A percentile compares a stretch with the other conserved stretches of the same genome.
phyloP scores from a whole-genome alignment of 2,329 filamentous ascomycete genomes.

The Fusarium coicis region DNA sequence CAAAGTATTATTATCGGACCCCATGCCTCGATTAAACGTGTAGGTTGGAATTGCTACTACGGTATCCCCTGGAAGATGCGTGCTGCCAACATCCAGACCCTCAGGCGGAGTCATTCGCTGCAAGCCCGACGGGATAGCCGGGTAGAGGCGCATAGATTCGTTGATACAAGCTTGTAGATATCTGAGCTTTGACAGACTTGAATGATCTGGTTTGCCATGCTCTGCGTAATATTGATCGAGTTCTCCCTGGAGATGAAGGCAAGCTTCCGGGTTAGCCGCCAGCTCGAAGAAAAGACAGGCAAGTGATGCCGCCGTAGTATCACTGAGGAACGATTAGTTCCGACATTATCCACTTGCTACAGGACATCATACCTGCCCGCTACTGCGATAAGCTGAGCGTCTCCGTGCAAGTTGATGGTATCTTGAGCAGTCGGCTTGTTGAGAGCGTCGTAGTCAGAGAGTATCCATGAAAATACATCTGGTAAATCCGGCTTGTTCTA shows the following conservation, averaged over 20 bases:
- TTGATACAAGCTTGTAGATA: not conserved
- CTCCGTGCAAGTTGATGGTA: not conserved
- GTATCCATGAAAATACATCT: not conserved
- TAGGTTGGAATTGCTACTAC: not conserved
- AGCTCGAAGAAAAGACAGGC: not conserved
- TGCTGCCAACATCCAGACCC: not conserved
- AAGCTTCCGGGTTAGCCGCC: not conserved
- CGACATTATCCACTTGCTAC: not conserved
- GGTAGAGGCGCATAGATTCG: not conserved
- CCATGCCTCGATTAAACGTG: not conserved
- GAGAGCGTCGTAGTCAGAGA: not conserved
- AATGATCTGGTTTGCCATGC: not conserved
- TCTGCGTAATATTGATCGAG: not conserved
- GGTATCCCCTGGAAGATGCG: not conserved
- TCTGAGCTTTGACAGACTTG: not conserved
- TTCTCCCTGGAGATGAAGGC: not conserved
- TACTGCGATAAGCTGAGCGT: not conserved
- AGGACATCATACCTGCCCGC: not conserved
- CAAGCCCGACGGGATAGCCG: not conserved
- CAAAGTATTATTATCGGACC: not conserved
- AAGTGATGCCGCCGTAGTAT: not conserved
- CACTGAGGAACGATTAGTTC: rapidly evolving
- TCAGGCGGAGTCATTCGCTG: not conserved
- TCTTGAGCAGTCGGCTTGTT: not conserved
- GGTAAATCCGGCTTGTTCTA: not conserved